These are phyloP conservation scores for Candida montana DNA, from an alignment of 805 yeast species.

Conservation along the genomic window DNA sequence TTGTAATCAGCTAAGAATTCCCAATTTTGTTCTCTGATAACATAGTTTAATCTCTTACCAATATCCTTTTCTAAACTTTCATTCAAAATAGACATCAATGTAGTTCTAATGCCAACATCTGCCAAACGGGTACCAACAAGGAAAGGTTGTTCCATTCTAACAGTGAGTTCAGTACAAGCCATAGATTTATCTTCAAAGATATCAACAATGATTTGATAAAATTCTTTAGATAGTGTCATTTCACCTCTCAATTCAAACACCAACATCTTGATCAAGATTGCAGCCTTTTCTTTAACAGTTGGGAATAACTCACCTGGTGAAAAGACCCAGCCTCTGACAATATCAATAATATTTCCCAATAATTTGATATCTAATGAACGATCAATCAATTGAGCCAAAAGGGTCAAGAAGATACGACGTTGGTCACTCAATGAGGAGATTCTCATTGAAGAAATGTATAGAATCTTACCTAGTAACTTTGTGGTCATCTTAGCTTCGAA, in stretches of 20 bases:
- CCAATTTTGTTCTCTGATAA: conserved; percentile 96
- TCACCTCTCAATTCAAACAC: conserved; percentile 88
- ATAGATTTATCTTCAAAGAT: conserved; percentile 77
- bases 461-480: conserved; percentile 64
- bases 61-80: conserved; percentile 74
- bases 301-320: conserved; percentile 82
- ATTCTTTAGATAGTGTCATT: conserved; percentile 66
- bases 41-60: conserved; percentile 74
- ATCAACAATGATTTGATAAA: conserved; percentile 80
- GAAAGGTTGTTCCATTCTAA: conserved; percentile 94
- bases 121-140: conserved; percentile 85
- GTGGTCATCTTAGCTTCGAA: conserved; percentile 79
- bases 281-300: conserved; percentile 93
- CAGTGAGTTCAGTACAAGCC: conserved; percentile 82
- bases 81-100: conserved; percentile 74
- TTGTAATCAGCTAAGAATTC: conserved; percentile 88
- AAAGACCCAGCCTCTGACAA: conserved; percentile 88
- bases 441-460: conserved; percentile 73
- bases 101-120: conserved; percentile 67
- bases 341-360: conserved; percentile 64
- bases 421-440: conserved; percentile 90
- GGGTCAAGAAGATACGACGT: conserved; percentile 77
- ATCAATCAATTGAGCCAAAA: conserved; percentile 86
- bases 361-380: conserved; percentile 76
- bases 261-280: conserved; percentile 87